Evolutionary conservation across 441 rosid genomes (phyloP).

Genomic region (Lagerstroemia fauriei): DNA sequence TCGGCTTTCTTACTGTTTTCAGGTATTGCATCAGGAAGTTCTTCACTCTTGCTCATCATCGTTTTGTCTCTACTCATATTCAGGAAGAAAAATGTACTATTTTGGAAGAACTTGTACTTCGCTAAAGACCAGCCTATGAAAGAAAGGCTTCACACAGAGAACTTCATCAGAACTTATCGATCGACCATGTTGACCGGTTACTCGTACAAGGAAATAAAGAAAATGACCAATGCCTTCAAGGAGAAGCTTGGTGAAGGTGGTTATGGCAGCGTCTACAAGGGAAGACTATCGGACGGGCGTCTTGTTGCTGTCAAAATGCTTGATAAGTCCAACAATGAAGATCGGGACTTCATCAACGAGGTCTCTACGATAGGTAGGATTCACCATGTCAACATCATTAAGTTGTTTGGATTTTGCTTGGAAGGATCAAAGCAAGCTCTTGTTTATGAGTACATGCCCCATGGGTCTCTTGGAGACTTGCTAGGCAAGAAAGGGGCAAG

Average conservation of each 20-base stretch:
- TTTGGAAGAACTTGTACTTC: background rate
- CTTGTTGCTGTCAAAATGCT: constrained; percentile 40
- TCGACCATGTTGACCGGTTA: constrained; percentile 32
- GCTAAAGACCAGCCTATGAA: constrained; percentile 8
- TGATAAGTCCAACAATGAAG: constrained; percentile 9
- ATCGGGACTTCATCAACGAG: constrained; percentile 40
- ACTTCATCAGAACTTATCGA: constrained; percentile 35
- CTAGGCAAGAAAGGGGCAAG: constrained; percentile 15
- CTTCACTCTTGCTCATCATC: constrained; percentile 5
- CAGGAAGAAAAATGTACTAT: constrained; percentile 21
- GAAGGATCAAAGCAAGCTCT: constrained; percentile 40
- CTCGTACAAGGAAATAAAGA: constrained; percentile 41
- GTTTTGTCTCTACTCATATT: constrained; percentile 5
- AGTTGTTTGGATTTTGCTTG: constrained; percentile 44
- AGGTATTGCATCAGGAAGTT: constrained; percentile 36
- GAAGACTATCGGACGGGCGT: constrained; percentile 35
- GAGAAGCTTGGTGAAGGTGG: constrained; percentile 46
- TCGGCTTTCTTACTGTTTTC: background rate
- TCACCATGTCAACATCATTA: constrained; percentile 44
- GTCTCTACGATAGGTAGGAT: constrained; percentile 45
- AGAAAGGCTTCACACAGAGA: constrained; percentile 21
- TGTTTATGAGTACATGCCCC: constrained; percentile 47
- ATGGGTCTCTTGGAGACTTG: constrained; percentile 40
- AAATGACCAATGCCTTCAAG: constrained; percentile 38
- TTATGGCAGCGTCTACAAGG: constrained; percentile 41